Percentiles rank a stretch among this genome's conserved stretches.
Conservation (phyloP, 148 eudicot genomes). For the Camellia granthamiana region DNA sequence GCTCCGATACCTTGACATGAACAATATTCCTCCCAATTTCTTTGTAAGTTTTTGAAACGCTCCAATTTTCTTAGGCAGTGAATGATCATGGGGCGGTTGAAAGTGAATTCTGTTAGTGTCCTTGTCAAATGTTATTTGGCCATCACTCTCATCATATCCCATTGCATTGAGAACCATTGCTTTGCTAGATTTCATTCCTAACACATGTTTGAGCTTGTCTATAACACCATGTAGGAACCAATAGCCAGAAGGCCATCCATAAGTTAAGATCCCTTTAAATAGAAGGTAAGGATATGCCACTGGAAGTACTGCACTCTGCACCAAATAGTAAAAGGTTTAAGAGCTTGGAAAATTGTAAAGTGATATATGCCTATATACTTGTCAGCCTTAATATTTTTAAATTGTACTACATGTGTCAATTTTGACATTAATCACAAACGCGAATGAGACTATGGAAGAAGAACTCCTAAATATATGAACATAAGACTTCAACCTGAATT, state of each 20-base stretch:
- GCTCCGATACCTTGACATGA: too few species aligned
- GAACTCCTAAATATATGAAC: slow-evolving; percentile 16
- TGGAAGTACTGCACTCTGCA: slow-evolving; percentile 16
- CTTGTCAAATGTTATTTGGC: slow-evolving; percentile 26
- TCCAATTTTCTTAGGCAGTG: slow-evolving; percentile 24
- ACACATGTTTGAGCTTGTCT: slow-evolving; percentile 17
- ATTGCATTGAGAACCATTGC: slow-evolving; percentile 15
- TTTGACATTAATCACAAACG: too few species aligned
- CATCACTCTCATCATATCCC: slow-evolving; percentile 22
- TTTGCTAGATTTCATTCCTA: slow-evolving; percentile 18
- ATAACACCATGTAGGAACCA: slow-evolving; percentile 14
- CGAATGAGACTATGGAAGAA: neutral
- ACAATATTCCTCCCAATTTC: neutral
- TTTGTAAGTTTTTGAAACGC: neutral
- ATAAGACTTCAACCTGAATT: slow-evolving; percentile 5
- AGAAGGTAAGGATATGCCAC: neutral
- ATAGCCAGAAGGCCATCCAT: slow-evolving; percentile 18
- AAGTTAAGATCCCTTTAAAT: slow-evolving; percentile 30
- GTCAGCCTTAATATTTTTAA: neutral
- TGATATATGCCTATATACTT: too few species aligned
- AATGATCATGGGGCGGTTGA: slow-evolving; percentile 26
- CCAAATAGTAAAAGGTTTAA: neutral
- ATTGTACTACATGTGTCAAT: too few species aligned
- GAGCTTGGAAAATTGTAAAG: too few species aligned
- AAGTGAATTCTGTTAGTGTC: slow-evolving; percentile 15